phyloP scores from a whole-genome alignment of 2,329 filamentous ascomycete species.

The Alternaria sp. region DNA sequence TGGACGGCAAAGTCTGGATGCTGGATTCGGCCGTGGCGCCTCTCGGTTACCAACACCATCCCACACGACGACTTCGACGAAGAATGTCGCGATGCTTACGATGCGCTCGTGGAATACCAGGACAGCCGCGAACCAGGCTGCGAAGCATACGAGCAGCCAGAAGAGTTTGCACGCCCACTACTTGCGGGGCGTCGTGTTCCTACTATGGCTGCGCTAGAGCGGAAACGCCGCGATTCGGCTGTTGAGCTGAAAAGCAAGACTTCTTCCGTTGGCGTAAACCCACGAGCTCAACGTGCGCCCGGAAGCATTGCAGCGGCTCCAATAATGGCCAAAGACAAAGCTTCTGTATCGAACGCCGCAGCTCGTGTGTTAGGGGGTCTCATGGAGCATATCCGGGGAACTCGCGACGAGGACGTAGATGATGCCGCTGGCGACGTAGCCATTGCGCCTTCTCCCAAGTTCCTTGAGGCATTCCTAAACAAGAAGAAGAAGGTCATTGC shows the following conservation, averaged over 20 bases:
- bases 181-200: no score
- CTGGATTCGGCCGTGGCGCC: not conserved
- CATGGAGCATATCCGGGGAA: not conserved
- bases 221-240: not conserved
- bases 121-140: not conserved
- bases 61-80: not conserved
- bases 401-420: not conserved
- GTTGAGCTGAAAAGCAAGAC: not conserved
- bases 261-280: not conserved
- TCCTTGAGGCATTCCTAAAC: not conserved
- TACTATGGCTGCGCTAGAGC: not conserved
- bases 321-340: no score
- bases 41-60: not conserved
- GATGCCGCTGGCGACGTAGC: not conserved
- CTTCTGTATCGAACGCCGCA: not conserved
- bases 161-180: not conserved
- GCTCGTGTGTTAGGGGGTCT: accelerated
- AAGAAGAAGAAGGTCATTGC: not conserved
- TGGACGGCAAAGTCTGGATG: not conserved
- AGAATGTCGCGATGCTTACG: not conserved
- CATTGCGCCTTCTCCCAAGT: not conserved
- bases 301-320: no score
- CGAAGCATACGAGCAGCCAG: not conserved
- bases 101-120: not conserved
- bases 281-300: no score